Evolutionary conservation across 73 alveolate genomes (phyloP).

Genomic region (Stentor coeruleus): DNA sequence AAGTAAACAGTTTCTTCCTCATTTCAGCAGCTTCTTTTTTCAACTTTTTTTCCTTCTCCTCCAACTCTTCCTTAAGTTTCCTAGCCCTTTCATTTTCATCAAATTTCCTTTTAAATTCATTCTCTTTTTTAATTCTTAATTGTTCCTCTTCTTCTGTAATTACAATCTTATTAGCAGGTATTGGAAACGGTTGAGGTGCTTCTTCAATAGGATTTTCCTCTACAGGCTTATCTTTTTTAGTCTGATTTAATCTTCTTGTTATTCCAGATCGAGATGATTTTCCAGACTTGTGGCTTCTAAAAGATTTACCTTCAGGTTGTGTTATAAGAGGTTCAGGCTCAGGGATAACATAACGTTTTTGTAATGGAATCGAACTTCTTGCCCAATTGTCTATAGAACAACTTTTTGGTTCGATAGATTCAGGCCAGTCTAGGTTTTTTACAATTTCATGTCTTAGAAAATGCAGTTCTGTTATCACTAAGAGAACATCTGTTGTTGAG

Average conservation of each 20-base stretch:
- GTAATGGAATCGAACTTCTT: slow-evolving; percentile 3
- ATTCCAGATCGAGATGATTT: background rate
- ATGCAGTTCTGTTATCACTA: background rate
- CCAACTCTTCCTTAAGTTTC: background rate
- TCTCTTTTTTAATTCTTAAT: background rate
- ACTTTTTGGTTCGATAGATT: background rate
- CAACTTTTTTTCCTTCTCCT: slow-evolving; percentile 5
- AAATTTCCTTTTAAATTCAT: background rate
- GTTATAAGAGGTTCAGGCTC: background rate
- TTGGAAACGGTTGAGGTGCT: slow-evolving; percentile 6
- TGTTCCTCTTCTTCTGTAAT: slow-evolving; percentile 17
- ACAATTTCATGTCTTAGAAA: background rate
- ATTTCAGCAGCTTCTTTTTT: slow-evolving; percentile 6
- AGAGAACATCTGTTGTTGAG: background rate
- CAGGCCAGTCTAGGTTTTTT: background rate
- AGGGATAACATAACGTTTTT: background rate
- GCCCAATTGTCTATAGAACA: slow-evolving; percentile 21
- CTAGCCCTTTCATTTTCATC: slow-evolving; percentile 2
- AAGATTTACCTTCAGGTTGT: background rate
- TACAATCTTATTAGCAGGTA: background rate
- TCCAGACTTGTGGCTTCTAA: background rate
- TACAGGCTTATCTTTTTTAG: background rate
- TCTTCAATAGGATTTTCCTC: background rate
- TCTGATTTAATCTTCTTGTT: background rate
- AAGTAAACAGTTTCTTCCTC: background rate